phyloP scores from a whole-genome alignment of 768 basidiomycete species.

The Cyathus striatus region DNA sequence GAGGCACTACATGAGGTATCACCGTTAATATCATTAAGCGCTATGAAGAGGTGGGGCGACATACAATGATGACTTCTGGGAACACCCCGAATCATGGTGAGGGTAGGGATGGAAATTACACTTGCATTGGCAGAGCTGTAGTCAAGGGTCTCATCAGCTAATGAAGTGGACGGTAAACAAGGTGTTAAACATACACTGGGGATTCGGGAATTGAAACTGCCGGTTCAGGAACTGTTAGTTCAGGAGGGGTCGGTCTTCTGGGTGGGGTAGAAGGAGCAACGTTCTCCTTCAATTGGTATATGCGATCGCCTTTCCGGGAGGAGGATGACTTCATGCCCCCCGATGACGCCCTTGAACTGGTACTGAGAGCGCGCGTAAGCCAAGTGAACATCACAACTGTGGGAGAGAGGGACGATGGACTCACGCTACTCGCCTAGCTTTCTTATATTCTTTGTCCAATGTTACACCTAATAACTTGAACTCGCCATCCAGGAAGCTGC shows the following conservation, averaged over 20 bases:
- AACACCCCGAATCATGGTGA: conserved; percentile 41
- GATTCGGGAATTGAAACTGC: conserved; percentile 15
- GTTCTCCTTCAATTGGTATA: not conserved
- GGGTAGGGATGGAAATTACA: conserved; percentile 44
- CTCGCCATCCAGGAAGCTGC: not conserved
- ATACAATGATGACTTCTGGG: conserved; percentile 41
- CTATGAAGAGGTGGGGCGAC: too few relatives aligned
- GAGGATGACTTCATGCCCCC: not conserved
- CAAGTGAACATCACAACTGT: not conserved
- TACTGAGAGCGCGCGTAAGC: not conserved
- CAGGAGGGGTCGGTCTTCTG: not conserved
- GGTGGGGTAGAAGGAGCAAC: not conserved
- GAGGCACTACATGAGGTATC: conserved; percentile 23
- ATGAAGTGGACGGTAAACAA: conserved; percentile 3
- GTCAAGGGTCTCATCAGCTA: too few relatives aligned
- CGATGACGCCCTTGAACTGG: not conserved
- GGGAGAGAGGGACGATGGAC: not conserved
- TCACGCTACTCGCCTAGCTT: not conserved
- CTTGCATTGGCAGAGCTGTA: conserved; percentile 38
- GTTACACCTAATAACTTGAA: not conserved
- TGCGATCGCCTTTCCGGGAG: not conserved
- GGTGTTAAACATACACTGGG: conserved; percentile 15
- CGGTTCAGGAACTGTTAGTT: not conserved
- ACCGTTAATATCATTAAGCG: too few relatives aligned
- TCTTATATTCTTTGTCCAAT: not conserved